A percentile compares a stretch with the other conserved stretches of the same genome.
These are phyloP conservation scores for Zymoseptoria tritici DNA, from an alignment of 2,329 filamentous ascomycete species.

Conservation along the genomic window DNA sequence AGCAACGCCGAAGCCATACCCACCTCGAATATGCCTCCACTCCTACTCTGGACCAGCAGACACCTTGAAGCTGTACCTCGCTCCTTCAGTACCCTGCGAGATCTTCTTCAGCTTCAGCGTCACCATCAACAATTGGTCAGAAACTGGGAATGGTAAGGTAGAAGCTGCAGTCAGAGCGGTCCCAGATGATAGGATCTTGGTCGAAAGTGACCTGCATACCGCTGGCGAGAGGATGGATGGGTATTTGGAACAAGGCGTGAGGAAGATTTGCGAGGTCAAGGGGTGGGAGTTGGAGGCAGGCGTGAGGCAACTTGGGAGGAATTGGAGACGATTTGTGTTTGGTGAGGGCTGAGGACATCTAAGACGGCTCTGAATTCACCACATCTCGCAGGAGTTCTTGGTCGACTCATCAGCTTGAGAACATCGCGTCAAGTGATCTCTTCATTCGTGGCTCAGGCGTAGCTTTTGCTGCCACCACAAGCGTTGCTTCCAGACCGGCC, in stretches of 20 bases:
- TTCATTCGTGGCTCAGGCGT: neutral
- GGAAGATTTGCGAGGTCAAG: constrained; percentile 69
- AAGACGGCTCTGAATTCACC: neutral
- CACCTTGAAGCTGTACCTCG: constrained; percentile 68
- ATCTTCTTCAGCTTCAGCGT: constrained; percentile 86
- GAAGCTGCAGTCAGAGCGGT: constrained; percentile 62
- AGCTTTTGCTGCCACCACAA: neutral
- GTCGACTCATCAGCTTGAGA: neutral
- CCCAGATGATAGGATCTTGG: constrained; percentile 69
- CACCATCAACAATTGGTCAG: constrained; percentile 60
- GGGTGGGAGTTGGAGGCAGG: constrained; percentile 71
- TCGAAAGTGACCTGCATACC: constrained; percentile 84
- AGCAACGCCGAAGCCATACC: constrained; percentile 67
- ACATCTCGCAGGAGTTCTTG: neutral
- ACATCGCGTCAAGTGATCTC: neutral
- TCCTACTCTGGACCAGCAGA: constrained; percentile 79
- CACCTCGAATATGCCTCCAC: constrained; percentile 85
- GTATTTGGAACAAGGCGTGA: constrained; percentile 64
- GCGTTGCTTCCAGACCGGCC: neutral
- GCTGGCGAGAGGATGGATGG: constrained; percentile 77
- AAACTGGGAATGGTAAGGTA: constrained; percentile 44
- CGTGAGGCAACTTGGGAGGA: constrained; percentile 57
- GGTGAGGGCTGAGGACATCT: constrained; percentile 34
- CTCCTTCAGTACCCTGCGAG: constrained; percentile 62
- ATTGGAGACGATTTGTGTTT: constrained; percentile 72